Evolutionary conservation across 2,329 filamentous ascomycete species (phyloP).

Genomic region (Ophiostoma novo-ulmi): DNA sequence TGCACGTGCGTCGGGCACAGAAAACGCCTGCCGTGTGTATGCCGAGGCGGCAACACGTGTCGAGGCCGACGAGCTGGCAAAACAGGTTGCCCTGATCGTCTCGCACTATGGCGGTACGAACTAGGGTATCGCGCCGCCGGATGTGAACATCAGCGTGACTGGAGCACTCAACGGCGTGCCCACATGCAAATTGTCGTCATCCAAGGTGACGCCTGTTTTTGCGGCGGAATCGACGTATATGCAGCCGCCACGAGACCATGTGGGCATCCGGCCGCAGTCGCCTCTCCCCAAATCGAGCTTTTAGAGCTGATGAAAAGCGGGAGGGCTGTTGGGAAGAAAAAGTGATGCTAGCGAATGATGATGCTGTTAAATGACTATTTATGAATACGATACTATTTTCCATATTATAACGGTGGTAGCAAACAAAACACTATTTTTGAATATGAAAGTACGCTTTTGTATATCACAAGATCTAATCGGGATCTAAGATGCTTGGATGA

Average conservation of each 20-base stretch:
- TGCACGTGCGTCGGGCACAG: conserved; percentile 86
- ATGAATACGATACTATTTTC: not conserved
- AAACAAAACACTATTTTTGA: not conserved
- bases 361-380: not conserved
- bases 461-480: not conserved
- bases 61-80: conserved; percentile 86
- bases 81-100: conserved; percentile 72
- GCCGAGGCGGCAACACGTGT: conserved; percentile 85
- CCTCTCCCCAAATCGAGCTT: not conserved
- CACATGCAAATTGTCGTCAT: not conserved
- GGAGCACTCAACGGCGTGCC: not conserved
- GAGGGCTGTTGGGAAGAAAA: not conserved
- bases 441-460: not conserved
- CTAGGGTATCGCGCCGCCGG: conserved; percentile 16
- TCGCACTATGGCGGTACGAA: conserved; percentile 48
- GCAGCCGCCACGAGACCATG: not conserved
- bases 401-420: not conserved
- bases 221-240: not conserved
- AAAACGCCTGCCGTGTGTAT: conserved; percentile 94
- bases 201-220: not conserved
- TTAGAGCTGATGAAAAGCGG: not conserved
- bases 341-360: not conserved
- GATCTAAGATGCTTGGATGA: not conserved
- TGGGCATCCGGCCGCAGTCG: not conserved
- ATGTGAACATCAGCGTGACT: not conserved